Evolutionary conservation across 2,329 filamentous ascomycete genomes (phyloP), one percentile per base, ranked within the genome.

Genomic region (Aspergillus novofumigatus): DNA sequence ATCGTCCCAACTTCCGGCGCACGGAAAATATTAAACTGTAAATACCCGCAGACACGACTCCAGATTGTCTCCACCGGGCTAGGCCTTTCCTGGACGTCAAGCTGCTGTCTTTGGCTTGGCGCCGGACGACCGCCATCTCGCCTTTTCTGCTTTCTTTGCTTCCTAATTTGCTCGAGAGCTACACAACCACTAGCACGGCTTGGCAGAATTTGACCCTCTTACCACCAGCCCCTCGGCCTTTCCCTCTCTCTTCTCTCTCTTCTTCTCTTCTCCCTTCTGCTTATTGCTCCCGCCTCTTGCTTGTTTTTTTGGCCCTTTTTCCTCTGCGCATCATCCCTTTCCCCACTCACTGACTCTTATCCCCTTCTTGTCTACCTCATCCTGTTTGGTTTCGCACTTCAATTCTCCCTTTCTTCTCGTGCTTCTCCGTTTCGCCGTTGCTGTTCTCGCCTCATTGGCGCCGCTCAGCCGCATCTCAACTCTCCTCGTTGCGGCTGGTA

Each of bases 131-230:
- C 62, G 57, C 63, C 61, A 61, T 64, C 60, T 63, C 57, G 61
- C 52, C 59, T 62, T 65, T 67, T 65, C 60, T 60, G 58, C 59
- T 63, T 63, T 63, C 58, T 57, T 58, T 55, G 49, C 28, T 59
- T 59, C 63, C 60, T 60, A 64, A n/a, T n/a, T 65, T 64, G 63
- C 63, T 65, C 62, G 55, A 63, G 62, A 69, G 67, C 63, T 71
- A 58, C 69, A 65, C 68, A 70, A 70, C 69, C 69, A 71, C 69
- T 71, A 71, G 69, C 67, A 65, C 57, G 51, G 26, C 68, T 70
- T 70, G 68, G 69, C 69, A 66, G 62, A 59, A 63, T 61, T 69
- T 66, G n/a, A 55, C 67, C 60, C 61, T 67, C 64, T 64, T 64
- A 63, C 62, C 67, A 60, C 63, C 67, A 67, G 66, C 67, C 68